Conservation (phyloP, 129 eudicot genomes). For the Helianthus tuberosus region DNA sequence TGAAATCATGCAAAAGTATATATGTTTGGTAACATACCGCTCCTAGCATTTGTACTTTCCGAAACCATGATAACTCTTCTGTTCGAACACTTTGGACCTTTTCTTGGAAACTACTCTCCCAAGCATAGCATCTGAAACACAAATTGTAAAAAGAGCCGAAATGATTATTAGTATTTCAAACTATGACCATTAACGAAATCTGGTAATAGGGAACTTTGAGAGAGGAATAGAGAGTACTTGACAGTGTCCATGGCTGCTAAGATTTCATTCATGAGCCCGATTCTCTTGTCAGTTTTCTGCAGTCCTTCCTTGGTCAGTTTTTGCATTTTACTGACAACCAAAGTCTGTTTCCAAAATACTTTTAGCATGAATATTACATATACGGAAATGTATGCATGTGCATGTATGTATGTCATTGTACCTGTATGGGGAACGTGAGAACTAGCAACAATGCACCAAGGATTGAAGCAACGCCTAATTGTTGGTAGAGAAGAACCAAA, state of each 20-base stretch:
- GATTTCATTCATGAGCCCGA: slow-evolving; percentile 92
- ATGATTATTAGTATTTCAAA: slow-evolving; percentile 8
- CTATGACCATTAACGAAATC: not conserved
- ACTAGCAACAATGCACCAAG: slow-evolving; percentile 79
- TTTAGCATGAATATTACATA: not conserved
- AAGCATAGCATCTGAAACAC: slow-evolving; percentile 78
- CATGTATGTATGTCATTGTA: slow-evolving; percentile 28
- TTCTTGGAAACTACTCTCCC: slow-evolving; percentile 88
- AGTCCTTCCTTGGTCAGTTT: slow-evolving; percentile 87
- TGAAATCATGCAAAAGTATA: slow-evolving; percentile 1
- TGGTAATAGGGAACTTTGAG: not conserved
- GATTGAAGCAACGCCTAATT: slow-evolving; percentile 87
- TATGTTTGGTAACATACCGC: slow-evolving; percentile 59
- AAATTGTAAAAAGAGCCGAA: slow-evolving; percentile 7
- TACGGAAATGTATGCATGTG: not conserved
- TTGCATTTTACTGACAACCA: slow-evolving; percentile 87
- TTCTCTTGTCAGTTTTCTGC: slow-evolving; percentile 89
- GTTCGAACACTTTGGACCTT: slow-evolving; percentile 69
- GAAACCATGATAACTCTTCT: slow-evolving; percentile 85
- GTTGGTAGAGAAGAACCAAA: slow-evolving; percentile 87
- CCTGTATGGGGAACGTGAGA: slow-evolving; percentile 91
- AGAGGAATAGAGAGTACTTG: slow-evolving; percentile 45
- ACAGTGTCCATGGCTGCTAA: slow-evolving; percentile 98
- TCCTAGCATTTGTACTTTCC: slow-evolving; percentile 82
- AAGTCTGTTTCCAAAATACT: slow-evolving; percentile 53